A percentile compares a stretch with the other conserved stretches of the same genome.
Evolutionary conservation across 1,139 yeast species (phyloP).

Genomic region (Casaregolazyma suthepensis): DNA sequence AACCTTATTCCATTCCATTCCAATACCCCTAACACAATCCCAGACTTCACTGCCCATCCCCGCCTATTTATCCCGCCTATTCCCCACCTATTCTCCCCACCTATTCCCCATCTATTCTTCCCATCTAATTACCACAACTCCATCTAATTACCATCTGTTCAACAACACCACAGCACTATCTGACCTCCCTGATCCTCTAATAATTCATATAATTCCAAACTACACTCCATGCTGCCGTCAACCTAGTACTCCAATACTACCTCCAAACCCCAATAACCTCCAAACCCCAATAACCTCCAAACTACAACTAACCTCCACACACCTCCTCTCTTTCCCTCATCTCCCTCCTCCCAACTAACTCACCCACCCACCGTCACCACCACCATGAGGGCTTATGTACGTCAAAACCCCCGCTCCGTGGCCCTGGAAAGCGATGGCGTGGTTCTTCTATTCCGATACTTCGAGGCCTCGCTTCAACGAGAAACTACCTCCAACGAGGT

Average conservation of each 20-base stretch:
- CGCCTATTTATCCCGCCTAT: too few relatives aligned
- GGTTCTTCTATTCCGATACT: conserved; percentile 32
- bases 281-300: not conserved
- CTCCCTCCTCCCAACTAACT: not conserved
- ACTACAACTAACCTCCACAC: not conserved
- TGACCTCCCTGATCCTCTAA: too few relatives aligned
- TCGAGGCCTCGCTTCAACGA: conserved; percentile 17
- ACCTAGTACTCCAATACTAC: too few relatives aligned
- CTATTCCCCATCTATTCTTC: not conserved
- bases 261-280: too few relatives aligned
- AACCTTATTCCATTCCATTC: too few relatives aligned
- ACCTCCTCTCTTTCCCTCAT: not conserved
- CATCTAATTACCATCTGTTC: too few relatives aligned
- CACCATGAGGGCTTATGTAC: conserved; percentile 8
- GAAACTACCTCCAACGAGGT: conserved; percentile 12
- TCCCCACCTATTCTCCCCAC: not conserved
- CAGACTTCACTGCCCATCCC: too few relatives aligned
- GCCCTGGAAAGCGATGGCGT: conserved; percentile 31
- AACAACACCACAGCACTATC: too few relatives aligned
- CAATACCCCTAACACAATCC: too few relatives aligned
- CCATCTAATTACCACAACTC: not conserved
- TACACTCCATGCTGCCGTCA: too few relatives aligned
- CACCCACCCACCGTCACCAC: not conserved
- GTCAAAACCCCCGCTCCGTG: conserved; percentile 30
- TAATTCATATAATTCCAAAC: too few relatives aligned